These are phyloP conservation scores for Fagopyrum homotropicum DNA, from an alignment of 148 eudicot genomes.

Conservation along the genomic window DNA sequence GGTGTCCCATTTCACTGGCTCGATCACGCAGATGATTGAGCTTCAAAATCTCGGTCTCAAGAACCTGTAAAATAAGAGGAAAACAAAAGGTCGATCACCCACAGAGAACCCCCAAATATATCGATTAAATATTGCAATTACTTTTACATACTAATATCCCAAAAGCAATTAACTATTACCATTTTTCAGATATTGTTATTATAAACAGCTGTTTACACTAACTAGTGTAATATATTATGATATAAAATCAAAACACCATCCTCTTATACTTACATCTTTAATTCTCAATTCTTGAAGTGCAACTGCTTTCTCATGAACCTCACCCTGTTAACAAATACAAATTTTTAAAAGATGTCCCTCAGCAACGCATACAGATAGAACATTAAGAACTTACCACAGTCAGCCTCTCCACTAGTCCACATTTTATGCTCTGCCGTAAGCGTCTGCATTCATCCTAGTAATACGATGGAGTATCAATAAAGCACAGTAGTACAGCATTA, in stretches of 20 bases:
- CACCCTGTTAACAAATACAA: constrained; percentile 42
- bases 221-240: background rate
- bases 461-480: constrained; percentile 5
- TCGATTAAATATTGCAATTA: constrained; percentile 6
- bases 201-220: background rate
- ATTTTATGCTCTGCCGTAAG: constrained; percentile 77
- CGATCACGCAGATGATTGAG: constrained; percentile 85
- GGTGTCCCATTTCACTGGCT: constrained; percentile 85
- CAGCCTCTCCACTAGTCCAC: constrained; percentile 74
- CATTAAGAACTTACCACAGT: constrained; percentile 59
- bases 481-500: constrained; percentile 20
- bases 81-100: background rate
- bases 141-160: background rate
- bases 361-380: background rate
- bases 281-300: constrained; percentile 62
- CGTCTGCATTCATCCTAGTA: constrained; percentile 85
- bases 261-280: constrained; percentile 53
- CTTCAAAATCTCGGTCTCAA: constrained; percentile 67
- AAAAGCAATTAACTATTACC: background rate
- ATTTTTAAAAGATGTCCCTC: background rate
- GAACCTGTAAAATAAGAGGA: constrained; percentile 35
- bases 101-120: constrained; percentile 6
- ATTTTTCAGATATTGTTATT: background rate
- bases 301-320: constrained; percentile 74
- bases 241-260: background rate